A percentile compares a stretch with the other conserved stretches of the same genome.
These are phyloP conservation scores for Xylaria sp. DNA, from an alignment of 2,329 filamentous ascomycete species.

Conservation along the genomic window DNA sequence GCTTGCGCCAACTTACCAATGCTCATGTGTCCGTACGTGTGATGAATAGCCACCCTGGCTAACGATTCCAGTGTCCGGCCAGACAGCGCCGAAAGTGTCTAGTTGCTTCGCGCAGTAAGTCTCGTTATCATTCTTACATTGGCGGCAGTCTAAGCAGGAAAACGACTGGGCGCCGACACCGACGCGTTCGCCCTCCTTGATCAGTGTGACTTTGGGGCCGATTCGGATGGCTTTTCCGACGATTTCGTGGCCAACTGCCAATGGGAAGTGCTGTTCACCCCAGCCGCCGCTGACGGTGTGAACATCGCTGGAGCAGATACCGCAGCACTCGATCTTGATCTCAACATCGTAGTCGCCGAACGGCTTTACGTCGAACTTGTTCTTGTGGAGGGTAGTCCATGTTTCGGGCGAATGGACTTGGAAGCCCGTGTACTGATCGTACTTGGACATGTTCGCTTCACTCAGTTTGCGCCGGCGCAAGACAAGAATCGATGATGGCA, in stretches of 20 bases:
- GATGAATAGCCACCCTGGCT: slow-evolving; percentile 57
- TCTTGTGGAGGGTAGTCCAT: slow-evolving; percentile 60
- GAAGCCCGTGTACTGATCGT: slow-evolving; percentile 57
- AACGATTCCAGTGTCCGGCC: slow-evolving; percentile 57
- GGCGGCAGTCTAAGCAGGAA: slow-evolving; percentile 58
- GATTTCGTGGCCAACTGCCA: slow-evolving; percentile 65
- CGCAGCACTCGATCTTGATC: slow-evolving; percentile 77
- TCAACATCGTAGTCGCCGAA: slow-evolving; percentile 86
- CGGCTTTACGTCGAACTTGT: slow-evolving; percentile 75
- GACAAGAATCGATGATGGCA: background rate
- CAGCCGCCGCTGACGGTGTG: slow-evolving; percentile 67
- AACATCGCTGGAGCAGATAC: slow-evolving; percentile 67
- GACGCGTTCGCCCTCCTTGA: slow-evolving; percentile 59
- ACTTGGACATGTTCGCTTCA: slow-evolving; percentile 43
- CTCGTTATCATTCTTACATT: slow-evolving; percentile 62
- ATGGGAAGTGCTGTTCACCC: slow-evolving; percentile 38
- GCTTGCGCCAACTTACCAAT: slow-evolving; percentile 46
- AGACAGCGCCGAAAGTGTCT: slow-evolving; percentile 54
- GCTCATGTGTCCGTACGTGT: slow-evolving; percentile 69
- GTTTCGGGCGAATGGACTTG: slow-evolving; percentile 50
- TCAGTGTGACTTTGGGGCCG: slow-evolving; percentile 57
- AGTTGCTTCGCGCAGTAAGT: slow-evolving; percentile 60
- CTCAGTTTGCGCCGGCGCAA: background rate
- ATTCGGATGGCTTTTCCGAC: slow-evolving; percentile 64
- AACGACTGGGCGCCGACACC: slow-evolving; percentile 65